These are phyloP conservation scores for Cladosporium colombiae DNA, from an alignment of 2,329 filamentous ascomycete genomes.

Conservation along the genomic window DNA sequence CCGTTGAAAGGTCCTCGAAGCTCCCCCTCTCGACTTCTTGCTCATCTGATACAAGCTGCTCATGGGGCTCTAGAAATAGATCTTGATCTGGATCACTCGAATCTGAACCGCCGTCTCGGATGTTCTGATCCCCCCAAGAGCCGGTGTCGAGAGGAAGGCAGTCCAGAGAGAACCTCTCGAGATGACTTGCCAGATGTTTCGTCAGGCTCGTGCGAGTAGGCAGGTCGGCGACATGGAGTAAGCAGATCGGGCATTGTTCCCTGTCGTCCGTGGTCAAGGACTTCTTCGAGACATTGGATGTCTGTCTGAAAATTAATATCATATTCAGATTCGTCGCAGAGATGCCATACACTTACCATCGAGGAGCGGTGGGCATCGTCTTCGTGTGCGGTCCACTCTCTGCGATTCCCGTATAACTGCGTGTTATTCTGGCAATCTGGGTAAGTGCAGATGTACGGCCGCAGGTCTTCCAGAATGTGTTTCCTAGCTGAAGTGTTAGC, in stretches of 20 bases:
- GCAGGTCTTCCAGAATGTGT: conserved; percentile 12
- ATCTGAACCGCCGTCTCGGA: neutral
- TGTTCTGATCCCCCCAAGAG: neutral
- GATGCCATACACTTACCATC: neutral
- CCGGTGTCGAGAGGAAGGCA: neutral
- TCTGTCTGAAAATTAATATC: neutral
- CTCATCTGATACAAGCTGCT: neutral
- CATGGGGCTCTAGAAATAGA: neutral
- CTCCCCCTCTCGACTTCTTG: neutral
- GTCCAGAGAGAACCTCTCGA: neutral
- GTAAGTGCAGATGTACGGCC: conserved; percentile 10
- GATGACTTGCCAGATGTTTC: conserved; percentile 8
- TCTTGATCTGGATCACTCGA: neutral
- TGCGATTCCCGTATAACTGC: neutral
- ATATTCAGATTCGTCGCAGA: neutral
- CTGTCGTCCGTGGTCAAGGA: neutral
- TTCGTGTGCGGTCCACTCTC: conserved; percentile 3
- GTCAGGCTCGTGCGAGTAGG: neutral
- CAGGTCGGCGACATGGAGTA: neutral
- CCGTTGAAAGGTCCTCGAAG: no score
- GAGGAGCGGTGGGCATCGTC: neutral
- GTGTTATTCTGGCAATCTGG: neutral
- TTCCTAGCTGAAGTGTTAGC: neutral
- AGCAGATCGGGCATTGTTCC: neutral
- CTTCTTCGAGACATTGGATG: neutral